Base-by-base conservation (phyloP, 1,139 yeast genomes). In the Debaryomyces nepalensis region DNA sequence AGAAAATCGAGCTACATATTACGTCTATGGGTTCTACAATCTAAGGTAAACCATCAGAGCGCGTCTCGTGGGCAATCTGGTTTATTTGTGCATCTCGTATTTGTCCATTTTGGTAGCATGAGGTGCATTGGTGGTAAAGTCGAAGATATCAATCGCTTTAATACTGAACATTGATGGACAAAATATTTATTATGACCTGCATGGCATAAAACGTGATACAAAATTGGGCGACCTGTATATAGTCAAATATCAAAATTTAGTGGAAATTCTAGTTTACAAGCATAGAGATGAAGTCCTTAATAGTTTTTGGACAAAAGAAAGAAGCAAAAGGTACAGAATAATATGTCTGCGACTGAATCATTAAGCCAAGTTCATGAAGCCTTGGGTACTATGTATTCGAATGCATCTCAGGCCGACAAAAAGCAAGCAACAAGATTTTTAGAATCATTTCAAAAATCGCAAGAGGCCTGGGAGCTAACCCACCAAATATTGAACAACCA, bases 391-490 rank as follows among this genome's bases (percentile, higher is more conserved):
- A 74, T 87, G 73, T 84, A 85, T 58, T 65, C 81, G 44, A 71
- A 72, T 52, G 78, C 81, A 4, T 66, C 70, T 30, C 74, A 74
- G 45, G 68, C 63, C 5, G 68, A 75, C 24, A 85, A 86, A 58
- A 71, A 73, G 37, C 68, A 73, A 46, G 95, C 95, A 18, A 79
- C 84, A 45, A 71, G 70, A 35, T 88, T 69, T 57, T 70, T 95
- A 47, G 95, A 90, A 59, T 68, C 75, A 23, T 93, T 93, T 64
- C 98, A 93, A 62, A 85, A 90, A 61, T 83, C 91, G 0, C 67
- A 74, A 37, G 81, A 75, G 38, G 85, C 95, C 0, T 87, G 95
- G 95, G 71, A 71, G 18, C 48, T 76, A 1, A 70, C 64, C 59
- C 79, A 71, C 49, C 63, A 58, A 30, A 59, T 72, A 22, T 57